Evolutionary conservation across 257 asterid species (phyloP), one percentile per base, ranked within the genome.

Genomic region (Nemophila menziesii): DNA sequence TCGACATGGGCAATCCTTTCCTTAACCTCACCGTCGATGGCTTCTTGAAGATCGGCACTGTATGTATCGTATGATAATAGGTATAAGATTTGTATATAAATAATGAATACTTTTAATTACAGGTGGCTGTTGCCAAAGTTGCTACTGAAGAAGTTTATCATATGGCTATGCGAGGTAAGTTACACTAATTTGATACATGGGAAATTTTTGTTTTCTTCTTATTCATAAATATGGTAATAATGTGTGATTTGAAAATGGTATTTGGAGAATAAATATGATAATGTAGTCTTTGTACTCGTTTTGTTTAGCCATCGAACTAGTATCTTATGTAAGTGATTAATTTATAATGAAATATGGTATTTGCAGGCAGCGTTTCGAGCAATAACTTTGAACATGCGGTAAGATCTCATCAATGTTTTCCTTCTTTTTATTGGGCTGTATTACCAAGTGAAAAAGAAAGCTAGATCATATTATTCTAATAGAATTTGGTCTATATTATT

Each of bases 11-110:
- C 43, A 67, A 80, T 59, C 95, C 95, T 10, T 57, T 71, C 36
- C 93, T 83, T 58, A 80, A 85, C 49, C 79, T 57, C 62, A 61
- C 92, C 8, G 56, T 80, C n/a, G 87, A 85, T 56, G 87, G 84
- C 16, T 85, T 85, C 80, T 56, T 75, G 73, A 80, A 77, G 70
- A 73, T 80, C 29, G 86, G 92, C 75, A 24, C 75, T 49, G 93
- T 84, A 68, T 70, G 20, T 19, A 18, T 24, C 24, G 5, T n/a
- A 10, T 37, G 19, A 10, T 15, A 15, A 13, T 38, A 48, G 12
- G n/a, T 7, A 17, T 41, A 11, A 20, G 12, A 40, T n/a, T 20
- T 65, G 26, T 5, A 1, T 55, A 40, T 19, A 7, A n/a, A 7
- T 29, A 13, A 29, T 29, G 36, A 29, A 13, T 29, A 7, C 9